Percentiles rank a stretch among this genome's conserved stretches.
Evolutionary conservation across 208 protist genomes (phyloP).

Genomic region (Crithidia bombi): DNA sequence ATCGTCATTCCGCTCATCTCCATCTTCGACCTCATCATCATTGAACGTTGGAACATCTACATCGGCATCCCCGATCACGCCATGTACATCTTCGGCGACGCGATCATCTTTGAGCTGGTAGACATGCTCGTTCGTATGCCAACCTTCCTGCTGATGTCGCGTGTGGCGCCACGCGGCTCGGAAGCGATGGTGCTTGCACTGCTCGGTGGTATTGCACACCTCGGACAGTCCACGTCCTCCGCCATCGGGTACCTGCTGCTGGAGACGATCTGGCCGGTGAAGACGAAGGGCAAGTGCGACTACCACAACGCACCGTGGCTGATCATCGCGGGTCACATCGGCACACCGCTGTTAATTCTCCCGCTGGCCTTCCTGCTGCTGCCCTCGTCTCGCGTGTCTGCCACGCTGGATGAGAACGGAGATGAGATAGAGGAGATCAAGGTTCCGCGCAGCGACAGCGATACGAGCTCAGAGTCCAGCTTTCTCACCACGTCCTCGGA

Average conservation of each 20-base stretch:
- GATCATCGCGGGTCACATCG: slow-evolving; percentile 26
- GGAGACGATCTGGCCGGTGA: slow-evolving; percentile 59
- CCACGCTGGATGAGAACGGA: slow-evolving; percentile 11
- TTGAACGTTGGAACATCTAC: slow-evolving; percentile 72
- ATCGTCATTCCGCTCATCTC: slow-evolving; percentile 53
- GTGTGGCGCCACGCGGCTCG: slow-evolving; percentile 80
- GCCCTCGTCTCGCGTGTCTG: neutral
- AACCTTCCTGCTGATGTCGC: slow-evolving; percentile 72
- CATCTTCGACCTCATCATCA: slow-evolving; percentile 73
- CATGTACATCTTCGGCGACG: slow-evolving; percentile 77
- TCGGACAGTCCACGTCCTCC: slow-evolving; percentile 50
- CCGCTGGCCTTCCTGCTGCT: neutral
- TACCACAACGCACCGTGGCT: slow-evolving; percentile 45
- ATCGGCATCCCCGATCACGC: slow-evolving; percentile 61
- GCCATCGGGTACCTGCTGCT: slow-evolving; percentile 59
- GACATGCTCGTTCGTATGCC: slow-evolving; percentile 81
- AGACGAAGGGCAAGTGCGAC: slow-evolving; percentile 51
- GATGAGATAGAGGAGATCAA: neutral
- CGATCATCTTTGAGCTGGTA: slow-evolving; percentile 63
- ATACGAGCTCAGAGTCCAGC: neutral
- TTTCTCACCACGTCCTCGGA: neutral
- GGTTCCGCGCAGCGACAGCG: neutral
- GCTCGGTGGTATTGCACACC: slow-evolving; percentile 71
- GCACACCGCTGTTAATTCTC: slow-evolving; percentile 12
- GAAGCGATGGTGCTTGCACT: slow-evolving; percentile 83